Evolutionary conservation across 2,329 filamentous ascomycete species (phyloP), one percentile per base, ranked within the genome.

Genomic region (Cordyceps cicadae): DNA sequence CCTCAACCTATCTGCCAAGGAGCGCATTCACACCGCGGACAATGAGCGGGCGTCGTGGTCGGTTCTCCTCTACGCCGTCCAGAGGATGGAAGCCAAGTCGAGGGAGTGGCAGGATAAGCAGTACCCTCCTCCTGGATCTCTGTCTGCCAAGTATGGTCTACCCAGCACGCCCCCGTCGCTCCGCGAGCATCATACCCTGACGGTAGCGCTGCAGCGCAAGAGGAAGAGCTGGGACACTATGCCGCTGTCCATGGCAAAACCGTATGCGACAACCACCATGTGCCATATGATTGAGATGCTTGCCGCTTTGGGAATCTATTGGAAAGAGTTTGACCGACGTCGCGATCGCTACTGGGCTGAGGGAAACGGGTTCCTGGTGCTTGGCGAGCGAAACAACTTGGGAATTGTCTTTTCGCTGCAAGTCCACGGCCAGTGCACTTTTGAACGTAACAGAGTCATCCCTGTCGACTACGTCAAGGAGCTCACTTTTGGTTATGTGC

Each of bases 11-110:
- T 62, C 67, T 15, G 59, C 56, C 8, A 72, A 71, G 64, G 65
- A 74, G 62, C 67, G 70, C 55, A 73, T 84, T 0, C 80, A 81
- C 63, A 84, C 81, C 2, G 79, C 81, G 6, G 79, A 84, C 64
- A 82, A 82, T 59, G 81, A 84, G 66, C 70, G 76, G n/a, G 79
- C 79, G 3, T 81, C 81, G 1, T 84, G 81, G 81, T 72, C 80
- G 4, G 73, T 74, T 7, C 68, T 84, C 12, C 71, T 84, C n/a
- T 75, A 75, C 3, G 74, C 77, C 12, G 66, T 83, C 0, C 81
- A 84, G 59, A 67, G 68, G 17, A 80, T 82, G 75, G 81, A 84
- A 66, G 59, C 65, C 0, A 70, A 76, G 17, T 83, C 81, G 5
- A 66, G 70, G n/a, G 63, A 68, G 3, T 84, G 81, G 81, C 76